phyloP scores from a whole-genome alignment of 768 basidiomycete species.

The Sutorius australiensis region DNA sequence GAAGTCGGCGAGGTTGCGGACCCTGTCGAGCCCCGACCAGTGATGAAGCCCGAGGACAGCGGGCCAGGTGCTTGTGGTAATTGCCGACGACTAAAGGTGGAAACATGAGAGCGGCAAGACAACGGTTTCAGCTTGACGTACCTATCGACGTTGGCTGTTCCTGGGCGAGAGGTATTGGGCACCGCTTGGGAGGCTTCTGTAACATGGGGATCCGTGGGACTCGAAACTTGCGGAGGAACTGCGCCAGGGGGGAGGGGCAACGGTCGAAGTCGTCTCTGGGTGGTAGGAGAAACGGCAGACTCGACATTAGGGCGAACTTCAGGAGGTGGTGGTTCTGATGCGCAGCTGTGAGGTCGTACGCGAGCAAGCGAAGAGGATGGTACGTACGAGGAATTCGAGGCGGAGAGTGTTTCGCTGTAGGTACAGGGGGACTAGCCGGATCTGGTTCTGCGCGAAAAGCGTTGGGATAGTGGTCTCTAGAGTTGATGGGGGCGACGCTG shows the following conservation, averaged over 20 bases:
- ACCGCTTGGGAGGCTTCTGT: slow-evolving; percentile 11
- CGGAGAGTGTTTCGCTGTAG: slow-evolving; percentile 13
- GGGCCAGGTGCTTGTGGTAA: slow-evolving; percentile 24
- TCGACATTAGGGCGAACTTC: slow-evolving; percentile 23
- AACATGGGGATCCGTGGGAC: slow-evolving; percentile 15
- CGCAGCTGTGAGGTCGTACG: not conserved
- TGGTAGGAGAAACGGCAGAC: slow-evolving; percentile 25
- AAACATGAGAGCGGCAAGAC: not conserved
- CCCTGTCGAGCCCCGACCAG: slow-evolving; percentile 20
- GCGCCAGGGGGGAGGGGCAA: slow-evolving; percentile 28
- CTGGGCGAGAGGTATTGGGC: slow-evolving; percentile 22
- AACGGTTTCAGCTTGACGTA: slow-evolving; percentile 4
- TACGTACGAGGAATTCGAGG: slow-evolving; percentile 26
- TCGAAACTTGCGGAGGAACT: slow-evolving; percentile 7
- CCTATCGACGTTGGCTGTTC: slow-evolving; percentile 24
- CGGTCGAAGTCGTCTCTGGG: slow-evolving; percentile 28
- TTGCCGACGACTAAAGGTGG: slow-evolving; percentile 26
- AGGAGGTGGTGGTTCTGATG: slow-evolving; percentile 15
- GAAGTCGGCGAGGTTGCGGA: slow-evolving; percentile 20
- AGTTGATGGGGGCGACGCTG: slow-evolving; percentile 12
- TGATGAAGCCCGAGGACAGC: slow-evolving; percentile 12
- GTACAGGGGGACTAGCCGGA: slow-evolving; percentile 5
- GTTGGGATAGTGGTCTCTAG: slow-evolving; percentile 21
- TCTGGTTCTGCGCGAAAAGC: slow-evolving; percentile 21
- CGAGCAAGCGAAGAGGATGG: not conserved